phyloP scores from a whole-genome alignment of 169 alveolate genomes.

The Theileria annulata region DNA sequence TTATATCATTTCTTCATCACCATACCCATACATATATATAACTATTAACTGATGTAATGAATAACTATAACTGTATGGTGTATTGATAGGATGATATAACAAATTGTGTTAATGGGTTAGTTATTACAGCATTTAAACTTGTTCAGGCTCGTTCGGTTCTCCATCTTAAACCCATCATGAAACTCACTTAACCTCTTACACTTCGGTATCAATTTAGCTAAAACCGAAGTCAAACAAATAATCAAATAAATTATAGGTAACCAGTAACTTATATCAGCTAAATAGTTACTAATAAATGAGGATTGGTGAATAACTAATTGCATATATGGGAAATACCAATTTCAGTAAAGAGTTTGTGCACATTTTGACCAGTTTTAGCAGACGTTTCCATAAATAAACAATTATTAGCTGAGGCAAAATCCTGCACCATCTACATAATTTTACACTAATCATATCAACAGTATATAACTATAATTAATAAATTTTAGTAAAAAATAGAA shows the following conservation, averaged over 20 bases:
- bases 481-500: no score
- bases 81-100: not conserved
- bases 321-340: conserved; percentile 46
- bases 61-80: not conserved
- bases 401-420: conserved; percentile 87
- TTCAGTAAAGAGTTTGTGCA: conserved; percentile 82
- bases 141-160: conserved; percentile 11
- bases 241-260: not conserved
- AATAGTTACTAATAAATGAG: not conserved
- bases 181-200: conserved; percentile 61
- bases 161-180: conserved; percentile 65
- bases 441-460: conserved; percentile 10
- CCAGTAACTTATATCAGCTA: not conserved
- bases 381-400: conserved; percentile 87
- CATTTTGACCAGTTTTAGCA: conserved; percentile 89
- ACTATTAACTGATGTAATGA: no score
- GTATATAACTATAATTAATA: not conserved
- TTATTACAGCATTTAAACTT: conserved; percentile 6
- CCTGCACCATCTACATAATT: conserved; percentile 60
- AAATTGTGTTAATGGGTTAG: not conserved
- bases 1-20: not conserved
- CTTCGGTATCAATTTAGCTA: conserved; percentile 45
- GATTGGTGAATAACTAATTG: not conserved
- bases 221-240: not conserved
- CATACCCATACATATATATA: not conserved